Evolutionary conservation across 768 basidiomycete genomes (phyloP).

Genomic region (Tylopilus subfusipes): DNA sequence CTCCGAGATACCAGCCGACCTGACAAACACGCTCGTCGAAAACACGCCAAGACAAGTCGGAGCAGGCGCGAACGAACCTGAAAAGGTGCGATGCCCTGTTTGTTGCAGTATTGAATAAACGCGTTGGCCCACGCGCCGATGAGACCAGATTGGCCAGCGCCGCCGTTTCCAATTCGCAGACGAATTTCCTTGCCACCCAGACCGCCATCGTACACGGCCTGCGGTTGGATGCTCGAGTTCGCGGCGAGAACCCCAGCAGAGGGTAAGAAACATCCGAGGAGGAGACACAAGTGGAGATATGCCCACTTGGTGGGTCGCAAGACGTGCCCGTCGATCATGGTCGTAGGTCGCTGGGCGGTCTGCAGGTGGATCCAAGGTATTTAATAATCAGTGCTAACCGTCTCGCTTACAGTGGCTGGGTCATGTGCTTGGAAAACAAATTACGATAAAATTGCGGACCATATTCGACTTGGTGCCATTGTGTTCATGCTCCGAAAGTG

Average conservation of each 20-base stretch:
- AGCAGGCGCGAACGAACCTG: constrained; percentile 30
- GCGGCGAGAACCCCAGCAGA: background rate
- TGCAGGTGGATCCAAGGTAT: background rate
- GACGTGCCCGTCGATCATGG: background rate
- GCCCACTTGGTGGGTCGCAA: constrained; percentile 3
- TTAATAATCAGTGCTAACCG: too few relatives aligned
- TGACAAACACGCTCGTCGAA: constrained; percentile 15
- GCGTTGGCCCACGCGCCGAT: constrained; percentile 45
- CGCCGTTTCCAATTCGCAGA: constrained; percentile 49
- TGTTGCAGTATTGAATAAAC: constrained; percentile 37
- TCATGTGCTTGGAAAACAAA: too few relatives aligned
- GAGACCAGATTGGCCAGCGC: constrained; percentile 50
- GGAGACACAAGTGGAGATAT: background rate
- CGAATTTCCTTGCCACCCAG: constrained; percentile 33
- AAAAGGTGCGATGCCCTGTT: constrained; percentile 25
- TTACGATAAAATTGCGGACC: too few relatives aligned
- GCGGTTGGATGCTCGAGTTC: constrained; percentile 10
- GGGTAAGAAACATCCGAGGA: too few relatives aligned
- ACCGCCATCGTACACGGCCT: constrained; percentile 40
- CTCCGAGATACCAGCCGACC: constrained; percentile 57
- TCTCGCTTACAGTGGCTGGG: too few relatives aligned
- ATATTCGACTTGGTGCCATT: too few relatives aligned
- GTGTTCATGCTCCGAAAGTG: too few relatives aligned
- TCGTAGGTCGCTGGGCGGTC: background rate
- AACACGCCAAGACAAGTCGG: background rate